Evolutionary conservation across 2,329 filamentous ascomycete species (phyloP).

Genomic region (Beauveria sp.): DNA sequence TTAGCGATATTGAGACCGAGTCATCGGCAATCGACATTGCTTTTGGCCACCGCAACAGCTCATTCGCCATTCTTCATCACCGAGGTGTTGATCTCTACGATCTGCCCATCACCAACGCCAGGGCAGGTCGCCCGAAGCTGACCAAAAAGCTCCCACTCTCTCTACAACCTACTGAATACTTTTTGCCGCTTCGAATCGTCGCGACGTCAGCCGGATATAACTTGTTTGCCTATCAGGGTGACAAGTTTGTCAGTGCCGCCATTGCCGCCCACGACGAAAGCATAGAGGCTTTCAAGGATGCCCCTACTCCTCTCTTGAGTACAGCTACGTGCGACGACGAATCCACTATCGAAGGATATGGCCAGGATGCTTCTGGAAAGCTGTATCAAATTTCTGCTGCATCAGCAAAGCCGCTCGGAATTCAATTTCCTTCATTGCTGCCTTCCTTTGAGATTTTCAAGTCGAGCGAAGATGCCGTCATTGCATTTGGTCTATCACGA

Average conservation of each 20-base stretch:
- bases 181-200: slow-evolving; percentile 26
- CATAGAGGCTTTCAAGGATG: slow-evolving; percentile 13
- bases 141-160: slow-evolving; percentile 31
- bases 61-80: slow-evolving; percentile 66
- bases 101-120: slow-evolving; percentile 56
- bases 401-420: slow-evolving; percentile 25
- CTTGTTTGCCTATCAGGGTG: slow-evolving; percentile 25
- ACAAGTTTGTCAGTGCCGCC: slow-evolving; percentile 18
- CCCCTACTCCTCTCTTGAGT: slow-evolving; percentile 14
- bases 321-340: slow-evolving; percentile 27
- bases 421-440: slow-evolving; percentile 38
- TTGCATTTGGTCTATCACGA: slow-evolving; percentile 59
- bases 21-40: slow-evolving; percentile 66
- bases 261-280: slow-evolving; percentile 15
- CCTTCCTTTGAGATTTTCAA: slow-evolving; percentile 46
- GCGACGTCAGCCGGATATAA: slow-evolving; percentile 23
- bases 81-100: slow-evolving; percentile 59
- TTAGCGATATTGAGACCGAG: slow-evolving; percentile 61
- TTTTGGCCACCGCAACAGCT: slow-evolving; percentile 56
- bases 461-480: slow-evolving; percentile 31
- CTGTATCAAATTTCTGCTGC: slow-evolving; percentile 32
- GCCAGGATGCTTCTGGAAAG: slow-evolving; percentile 39
- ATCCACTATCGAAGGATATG: slow-evolving; percentile 27
- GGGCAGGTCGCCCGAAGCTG: slow-evolving; percentile 36
- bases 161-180: slow-evolving; percentile 17